Percentiles rank a stretch among this genome's conserved stretches.
Conservation (phyloP, 352 stramenopile genomes). For the Lagenidium giganteum region DNA sequence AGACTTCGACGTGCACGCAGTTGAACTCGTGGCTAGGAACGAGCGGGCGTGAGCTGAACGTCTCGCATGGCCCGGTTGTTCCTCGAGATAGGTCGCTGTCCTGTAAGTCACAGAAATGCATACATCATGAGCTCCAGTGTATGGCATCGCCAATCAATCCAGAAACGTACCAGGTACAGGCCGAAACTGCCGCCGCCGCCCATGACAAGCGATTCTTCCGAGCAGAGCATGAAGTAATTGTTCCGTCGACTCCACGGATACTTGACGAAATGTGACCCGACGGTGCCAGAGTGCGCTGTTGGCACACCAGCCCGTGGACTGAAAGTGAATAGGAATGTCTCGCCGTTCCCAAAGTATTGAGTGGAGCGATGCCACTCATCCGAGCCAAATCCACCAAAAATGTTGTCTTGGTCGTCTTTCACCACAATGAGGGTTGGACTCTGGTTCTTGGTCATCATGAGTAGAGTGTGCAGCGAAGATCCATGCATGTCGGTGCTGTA, state of each 20-base stretch:
- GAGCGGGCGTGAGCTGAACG: conserved; percentile 80
- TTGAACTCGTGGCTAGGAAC: conserved; percentile 75
- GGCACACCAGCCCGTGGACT: conserved; percentile 15
- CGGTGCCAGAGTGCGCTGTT: background rate
- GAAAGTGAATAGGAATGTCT: conserved; percentile 89
- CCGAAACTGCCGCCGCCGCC: conserved; percentile 87
- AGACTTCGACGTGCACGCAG: conserved; percentile 79
- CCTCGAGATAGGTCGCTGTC: conserved; percentile 82
- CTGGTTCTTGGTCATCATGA: conserved; percentile 64
- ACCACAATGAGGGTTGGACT: conserved; percentile 77
- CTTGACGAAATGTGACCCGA: conserved; percentile 42
- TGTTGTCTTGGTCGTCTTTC: conserved; percentile 64
- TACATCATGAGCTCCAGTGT: background rate
- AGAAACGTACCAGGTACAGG: conserved; percentile 71
- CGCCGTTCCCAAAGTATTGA: conserved; percentile 86
- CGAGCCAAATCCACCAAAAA: conserved; percentile 82
- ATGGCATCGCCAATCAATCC: background rate
- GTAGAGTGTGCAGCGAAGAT: conserved; percentile 69
- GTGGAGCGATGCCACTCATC: conserved; percentile 73
- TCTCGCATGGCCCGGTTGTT: conserved; percentile 84
- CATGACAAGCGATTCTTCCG: conserved; percentile 88
- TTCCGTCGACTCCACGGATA: conserved; percentile 88
- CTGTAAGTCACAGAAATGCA: conserved; percentile 21
- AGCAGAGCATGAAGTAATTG: conserved; percentile 90
- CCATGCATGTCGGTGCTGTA: conserved; percentile 77